A percentile compares a stretch with the other conserved stretches of the same genome.
Conservation (phyloP, 768 basidiomycete species). For the Russula dissimulans region DNA sequence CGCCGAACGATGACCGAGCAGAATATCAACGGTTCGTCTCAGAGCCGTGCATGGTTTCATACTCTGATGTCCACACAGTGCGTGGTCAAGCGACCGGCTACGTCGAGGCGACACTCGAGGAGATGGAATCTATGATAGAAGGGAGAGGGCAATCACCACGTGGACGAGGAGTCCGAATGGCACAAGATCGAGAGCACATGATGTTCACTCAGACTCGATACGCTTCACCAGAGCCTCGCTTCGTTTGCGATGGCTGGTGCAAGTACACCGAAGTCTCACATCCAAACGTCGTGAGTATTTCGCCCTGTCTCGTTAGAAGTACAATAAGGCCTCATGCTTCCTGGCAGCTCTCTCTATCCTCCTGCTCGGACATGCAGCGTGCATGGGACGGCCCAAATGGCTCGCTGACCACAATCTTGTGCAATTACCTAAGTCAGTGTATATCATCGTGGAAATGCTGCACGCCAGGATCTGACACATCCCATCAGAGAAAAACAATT, state of each 20-base stretch:
- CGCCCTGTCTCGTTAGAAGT: neutral
- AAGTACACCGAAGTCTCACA: neutral
- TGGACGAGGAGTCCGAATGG: neutral
- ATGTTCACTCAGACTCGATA: constrained; percentile 5
- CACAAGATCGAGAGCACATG: neutral
- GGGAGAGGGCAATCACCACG: neutral
- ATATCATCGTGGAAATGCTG: neutral
- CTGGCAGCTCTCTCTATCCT: constrained; percentile 18
- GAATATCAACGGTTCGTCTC: constrained; percentile 14
- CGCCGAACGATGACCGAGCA: constrained; percentile 18
- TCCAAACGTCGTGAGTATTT: constrained; percentile 9
- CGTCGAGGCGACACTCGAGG: neutral
- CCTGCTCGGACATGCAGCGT: constrained; percentile 21
- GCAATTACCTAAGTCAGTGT: constrained; percentile 14
- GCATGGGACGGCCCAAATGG: constrained; percentile 21
- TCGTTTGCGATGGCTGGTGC: constrained; percentile 21
- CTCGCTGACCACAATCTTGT: constrained; percentile 20
- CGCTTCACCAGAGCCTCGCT: constrained; percentile 17
- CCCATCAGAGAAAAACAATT: neutral
- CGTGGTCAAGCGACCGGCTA: constrained; percentile 1
- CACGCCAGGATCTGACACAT: neutral
- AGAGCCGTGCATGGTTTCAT: neutral
- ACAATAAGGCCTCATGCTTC: too few species aligned
- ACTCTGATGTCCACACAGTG: neutral
- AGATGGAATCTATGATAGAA: too few species aligned